Conservation (phyloP, 1,284 basidiomycete species). For the Clitocybe nebularis region DNA sequence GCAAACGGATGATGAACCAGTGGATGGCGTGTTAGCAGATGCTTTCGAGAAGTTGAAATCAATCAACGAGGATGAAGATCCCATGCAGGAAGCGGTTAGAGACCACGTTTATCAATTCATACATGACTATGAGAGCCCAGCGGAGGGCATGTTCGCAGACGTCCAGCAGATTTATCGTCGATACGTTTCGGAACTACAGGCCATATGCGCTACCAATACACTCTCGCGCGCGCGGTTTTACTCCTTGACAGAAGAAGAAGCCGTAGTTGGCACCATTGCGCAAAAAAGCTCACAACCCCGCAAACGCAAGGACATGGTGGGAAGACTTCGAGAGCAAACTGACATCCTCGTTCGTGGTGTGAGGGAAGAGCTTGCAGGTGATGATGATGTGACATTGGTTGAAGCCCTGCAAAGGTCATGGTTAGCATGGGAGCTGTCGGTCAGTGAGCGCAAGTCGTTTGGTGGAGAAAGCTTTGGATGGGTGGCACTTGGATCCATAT, state of each 20-base stretch:
- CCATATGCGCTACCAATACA: slow-evolving; percentile 45
- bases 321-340: slow-evolving; percentile 51
- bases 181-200: slow-evolving; percentile 45
- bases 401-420: slow-evolving; percentile 43
- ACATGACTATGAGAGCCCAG: slow-evolving; percentile 17
- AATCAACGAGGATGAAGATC: slow-evolving; percentile 14
- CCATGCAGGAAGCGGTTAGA: slow-evolving; percentile 24
- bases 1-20: slow-evolving; percentile 8
- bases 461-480: slow-evolving; percentile 60
- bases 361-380: slow-evolving; percentile 42
- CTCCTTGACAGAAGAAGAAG: slow-evolving; percentile 58
- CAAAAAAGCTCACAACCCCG: slow-evolving; percentile 57
- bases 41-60: slow-evolving; percentile 14
- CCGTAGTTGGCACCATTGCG: slow-evolving; percentile 56
- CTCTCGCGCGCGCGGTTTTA: slow-evolving; percentile 38
- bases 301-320: slow-evolving; percentile 47
- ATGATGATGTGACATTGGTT: slow-evolving; percentile 35
- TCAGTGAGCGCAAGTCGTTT: slow-evolving; percentile 36
- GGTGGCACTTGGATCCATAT: slow-evolving; percentile 52
- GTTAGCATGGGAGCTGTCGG: slow-evolving; percentile 48
- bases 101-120: slow-evolving; percentile 26
- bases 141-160: slow-evolving; percentile 18
- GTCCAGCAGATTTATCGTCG: slow-evolving; percentile 34
- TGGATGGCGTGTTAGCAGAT: no score
- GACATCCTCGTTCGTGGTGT: slow-evolving; percentile 45